Base-by-base conservation (phyloP, 257 asterid species). In the Petrea volubilis region DNA sequence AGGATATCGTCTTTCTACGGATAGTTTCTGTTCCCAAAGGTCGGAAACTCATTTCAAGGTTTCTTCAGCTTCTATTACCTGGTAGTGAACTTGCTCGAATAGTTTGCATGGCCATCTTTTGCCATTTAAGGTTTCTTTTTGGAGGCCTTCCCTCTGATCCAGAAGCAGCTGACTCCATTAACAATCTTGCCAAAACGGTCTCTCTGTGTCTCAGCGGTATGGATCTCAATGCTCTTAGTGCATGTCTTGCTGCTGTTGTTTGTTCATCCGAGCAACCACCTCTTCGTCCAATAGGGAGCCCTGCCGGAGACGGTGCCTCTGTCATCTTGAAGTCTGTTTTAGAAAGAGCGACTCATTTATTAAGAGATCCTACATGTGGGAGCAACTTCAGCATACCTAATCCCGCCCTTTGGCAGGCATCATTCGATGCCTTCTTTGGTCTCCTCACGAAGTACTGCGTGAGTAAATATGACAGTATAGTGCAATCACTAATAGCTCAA, bases 191-290 rank as follows among this genome's bases (percentile, higher is more conserved):
- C 24, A 76, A 74, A 66, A 77, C 88, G 7, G 97, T 91, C 31
- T 81, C 89, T n/a, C 55, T 57, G 10, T 85, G 93, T 74, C 83
- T 87, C 57, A 47, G 74, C 70, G 86, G 90, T 31, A 91, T 94
- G 99, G 99, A 91, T 74, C 93, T 94, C 31, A 94, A 94, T 81
- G 83, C 97, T 51, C 85, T 94, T 4, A 89, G 97, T 82, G 97
- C 97, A 43, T 94, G 99, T 80, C 91, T 94, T 72, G 99, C 97
- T 75, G 97, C 97, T 33, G 96, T 94, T n/a, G 99, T 94, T 64
- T 91, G 97, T 76, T 94, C 99, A 53, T 77, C 93, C 2, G 99
- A 94, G 72, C 97, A 91, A 78, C 99, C 99, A 7, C 99, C 99
- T 73, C 96, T 92, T 36, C 96, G 99, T 20, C 97, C 99, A 3